Percentiles rank a stretch among this genome's conserved stretches.
Evolutionary conservation across 2,329 filamentous ascomycete species (phyloP).

Genomic region (Apiospora phragmitis): DNA sequence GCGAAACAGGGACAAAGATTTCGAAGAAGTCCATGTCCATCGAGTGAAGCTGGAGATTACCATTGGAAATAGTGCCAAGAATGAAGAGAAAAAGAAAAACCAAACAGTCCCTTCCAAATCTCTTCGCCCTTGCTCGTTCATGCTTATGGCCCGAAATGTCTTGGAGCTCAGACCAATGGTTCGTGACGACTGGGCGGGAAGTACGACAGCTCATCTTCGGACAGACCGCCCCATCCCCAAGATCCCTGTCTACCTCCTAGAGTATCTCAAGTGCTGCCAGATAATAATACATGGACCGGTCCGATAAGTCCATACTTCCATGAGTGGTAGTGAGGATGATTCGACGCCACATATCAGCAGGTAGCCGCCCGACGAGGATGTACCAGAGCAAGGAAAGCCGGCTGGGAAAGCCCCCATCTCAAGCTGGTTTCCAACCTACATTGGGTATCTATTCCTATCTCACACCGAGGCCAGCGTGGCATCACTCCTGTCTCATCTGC

Average conservation of each 20-base stretch:
- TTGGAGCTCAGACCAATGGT: constrained; percentile 15
- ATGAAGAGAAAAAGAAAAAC: background rate
- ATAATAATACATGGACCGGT: background rate
- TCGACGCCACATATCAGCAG: background rate
- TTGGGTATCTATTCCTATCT: background rate
- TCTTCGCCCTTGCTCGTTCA: background rate
- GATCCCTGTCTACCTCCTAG: background rate
- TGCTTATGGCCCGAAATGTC: constrained; percentile 11
- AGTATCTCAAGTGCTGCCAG: background rate
- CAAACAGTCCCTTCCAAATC: background rate
- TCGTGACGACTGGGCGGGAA: constrained; percentile 12
- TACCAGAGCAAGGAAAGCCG: background rate
- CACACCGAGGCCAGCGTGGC: background rate
- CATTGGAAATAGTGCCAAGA: background rate
- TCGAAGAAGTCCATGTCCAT: background rate
- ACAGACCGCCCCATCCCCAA: background rate
- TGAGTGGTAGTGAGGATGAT: background rate
- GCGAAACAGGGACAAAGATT: background rate
- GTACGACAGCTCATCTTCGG: constrained; percentile 1
- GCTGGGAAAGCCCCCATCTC: background rate
- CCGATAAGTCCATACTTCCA: background rate
- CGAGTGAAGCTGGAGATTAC: background rate
- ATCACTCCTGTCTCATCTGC: background rate
- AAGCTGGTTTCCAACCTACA: background rate
- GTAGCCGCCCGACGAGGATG: background rate